A percentile compares a stretch with the other conserved stretches of the same genome.
These are phyloP conservation scores for Naganishia sp. DNA, from an alignment of 1,284 basidiomycete genomes.

Conservation along the genomic window DNA sequence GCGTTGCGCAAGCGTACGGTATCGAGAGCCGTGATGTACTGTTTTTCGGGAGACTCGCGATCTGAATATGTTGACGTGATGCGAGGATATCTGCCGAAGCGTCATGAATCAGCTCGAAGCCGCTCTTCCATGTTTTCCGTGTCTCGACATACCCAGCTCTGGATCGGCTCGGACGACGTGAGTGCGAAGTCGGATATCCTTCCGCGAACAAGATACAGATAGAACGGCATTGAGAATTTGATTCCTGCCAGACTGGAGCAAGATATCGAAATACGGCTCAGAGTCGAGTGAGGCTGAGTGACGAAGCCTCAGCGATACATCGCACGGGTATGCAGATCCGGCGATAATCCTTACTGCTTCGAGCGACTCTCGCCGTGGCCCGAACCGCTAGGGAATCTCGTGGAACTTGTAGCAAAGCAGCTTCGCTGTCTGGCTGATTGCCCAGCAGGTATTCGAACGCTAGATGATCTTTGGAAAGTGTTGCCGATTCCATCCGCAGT, in stretches of 20 bases:
- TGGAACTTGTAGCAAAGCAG: slow-evolving; percentile 4
- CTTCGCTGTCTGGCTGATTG: neutral
- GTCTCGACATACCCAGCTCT: neutral
- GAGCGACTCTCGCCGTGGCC: slow-evolving; percentile 9
- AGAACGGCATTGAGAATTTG: slow-evolving; percentile 4
- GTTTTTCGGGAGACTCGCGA: neutral
- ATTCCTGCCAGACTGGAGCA: slow-evolving; percentile 17
- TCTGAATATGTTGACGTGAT: slow-evolving; percentile 9
- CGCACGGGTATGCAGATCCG: neutral
- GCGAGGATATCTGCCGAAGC: neutral
- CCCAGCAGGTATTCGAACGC: slow-evolving; percentile 18
- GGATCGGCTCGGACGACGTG: neutral
- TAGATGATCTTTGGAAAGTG: slow-evolving; percentile 6
- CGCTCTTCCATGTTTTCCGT: no score
- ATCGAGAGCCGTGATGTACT: slow-evolving; percentile 9
- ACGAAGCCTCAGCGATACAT: no score
- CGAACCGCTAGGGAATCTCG: slow-evolving; percentile 5
- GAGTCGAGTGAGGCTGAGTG: slow-evolving; percentile 5
- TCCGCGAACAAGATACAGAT: neutral
- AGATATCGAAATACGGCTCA: slow-evolving; percentile 20
- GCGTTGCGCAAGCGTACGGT: slow-evolving; percentile 22
- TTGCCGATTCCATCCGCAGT: slow-evolving; percentile 25
- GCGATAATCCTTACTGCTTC: slow-evolving; percentile 10
- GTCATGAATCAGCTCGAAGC: neutral
- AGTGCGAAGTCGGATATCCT: slow-evolving; percentile 16